Conservation (phyloP, 257 asterid species). For the Osmanthus fragrans region DNA sequence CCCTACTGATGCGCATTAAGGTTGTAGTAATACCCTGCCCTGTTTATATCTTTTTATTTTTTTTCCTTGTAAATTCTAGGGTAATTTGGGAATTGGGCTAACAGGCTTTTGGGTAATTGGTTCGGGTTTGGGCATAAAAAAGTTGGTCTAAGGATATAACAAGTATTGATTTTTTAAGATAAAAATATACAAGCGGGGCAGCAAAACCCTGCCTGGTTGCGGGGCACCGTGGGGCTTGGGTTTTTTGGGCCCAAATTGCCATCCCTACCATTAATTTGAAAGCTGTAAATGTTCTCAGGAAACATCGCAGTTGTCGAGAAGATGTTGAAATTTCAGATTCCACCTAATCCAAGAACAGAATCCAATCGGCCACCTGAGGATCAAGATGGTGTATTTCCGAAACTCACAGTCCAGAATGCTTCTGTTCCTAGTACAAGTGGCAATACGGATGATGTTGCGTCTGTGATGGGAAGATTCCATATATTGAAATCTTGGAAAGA, state of each 20-base stretch:
- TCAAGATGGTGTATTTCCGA: background rate
- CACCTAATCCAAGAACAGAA: conserved; percentile 17
- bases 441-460: conserved; percentile 1
- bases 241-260: background rate
- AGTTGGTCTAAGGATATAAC: too few species aligned
- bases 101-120: too few species aligned
- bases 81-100: too few species aligned
- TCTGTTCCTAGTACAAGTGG: conserved; percentile 13
- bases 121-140: too few species aligned
- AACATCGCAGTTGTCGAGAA: conserved; percentile 16
- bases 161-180: too few species aligned
- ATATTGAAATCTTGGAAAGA: conserved; percentile 21
- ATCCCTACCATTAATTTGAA: conserved; percentile 20
- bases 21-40: too few species aligned
- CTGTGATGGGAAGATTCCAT: conserved; percentile 24
- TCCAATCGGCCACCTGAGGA: background rate
- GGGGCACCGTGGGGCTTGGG: background rate
- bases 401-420: conserved; percentile 4
- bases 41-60: too few species aligned
- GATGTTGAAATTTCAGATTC: conserved; percentile 4
- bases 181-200: too few species aligned
- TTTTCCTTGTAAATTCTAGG: too few species aligned
- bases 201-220: too few species aligned
- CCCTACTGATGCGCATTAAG: too few species aligned
- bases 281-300: conserved; percentile 34